Conservation (phyloP, 495 filamentous ascomycete species). For the Hypomontagnella monticulosa region DNA sequence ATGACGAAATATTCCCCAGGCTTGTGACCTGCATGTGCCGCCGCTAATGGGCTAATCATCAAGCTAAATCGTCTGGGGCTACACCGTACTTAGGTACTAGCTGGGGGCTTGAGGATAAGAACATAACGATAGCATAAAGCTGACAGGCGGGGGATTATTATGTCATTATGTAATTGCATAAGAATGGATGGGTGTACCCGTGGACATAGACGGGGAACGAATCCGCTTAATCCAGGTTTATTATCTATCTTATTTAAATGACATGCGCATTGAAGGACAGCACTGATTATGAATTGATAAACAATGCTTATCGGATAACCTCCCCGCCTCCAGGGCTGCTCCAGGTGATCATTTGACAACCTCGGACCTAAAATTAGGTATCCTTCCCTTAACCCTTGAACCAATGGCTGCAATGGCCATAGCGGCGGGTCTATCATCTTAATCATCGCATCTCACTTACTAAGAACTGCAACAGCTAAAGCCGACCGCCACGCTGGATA, state of each 20-base stretch:
- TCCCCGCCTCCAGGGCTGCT: too few species aligned
- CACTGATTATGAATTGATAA: not conserved
- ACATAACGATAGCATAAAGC: not conserved
- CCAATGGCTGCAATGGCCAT: conserved; percentile 22
- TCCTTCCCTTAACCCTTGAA: too few species aligned
- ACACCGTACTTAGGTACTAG: too few species aligned
- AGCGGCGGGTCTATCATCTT: conserved; percentile 21
- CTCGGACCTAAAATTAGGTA: conserved; percentile 27
- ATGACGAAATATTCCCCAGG: conserved; percentile 27
- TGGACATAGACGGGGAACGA: too few species aligned
- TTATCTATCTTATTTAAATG: not conserved
- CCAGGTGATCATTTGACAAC: conserved; percentile 26
- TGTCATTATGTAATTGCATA: too few species aligned
- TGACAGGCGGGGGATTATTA: too few species aligned
- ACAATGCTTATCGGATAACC: not conserved
- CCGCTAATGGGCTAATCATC: conserved; percentile 9
- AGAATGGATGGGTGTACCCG: too few species aligned
- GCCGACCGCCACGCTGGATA: conserved; percentile 13
- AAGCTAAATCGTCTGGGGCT: conserved; percentile 3
- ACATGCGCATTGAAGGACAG: not conserved
- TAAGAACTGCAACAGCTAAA: conserved; percentile 5
- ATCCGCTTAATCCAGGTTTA: too few species aligned
- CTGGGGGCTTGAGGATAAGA: not conserved
- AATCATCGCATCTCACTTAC: conserved; percentile 1
- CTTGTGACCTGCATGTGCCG: conserved; percentile 26